Evolutionary conservation across 83 land plant genomes (phyloP).

Genomic region (Thuja plicata): DNA sequence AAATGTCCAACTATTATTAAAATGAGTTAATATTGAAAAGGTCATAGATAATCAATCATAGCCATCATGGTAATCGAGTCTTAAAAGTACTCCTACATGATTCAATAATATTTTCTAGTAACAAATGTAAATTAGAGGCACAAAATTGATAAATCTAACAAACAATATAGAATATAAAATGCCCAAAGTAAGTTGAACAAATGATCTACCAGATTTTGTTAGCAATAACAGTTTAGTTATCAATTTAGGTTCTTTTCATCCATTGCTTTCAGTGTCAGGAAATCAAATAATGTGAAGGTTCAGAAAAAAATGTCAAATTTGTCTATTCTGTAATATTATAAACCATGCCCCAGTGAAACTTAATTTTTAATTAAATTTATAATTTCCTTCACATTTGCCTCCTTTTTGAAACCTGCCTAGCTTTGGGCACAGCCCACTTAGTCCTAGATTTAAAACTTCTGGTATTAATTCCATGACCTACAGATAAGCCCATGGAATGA

Average conservation of each 20-base stretch:
- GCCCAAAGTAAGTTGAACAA: not conserved
- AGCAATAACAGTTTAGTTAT: not conserved
- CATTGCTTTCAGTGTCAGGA: not conserved
- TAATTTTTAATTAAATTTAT: not conserved
- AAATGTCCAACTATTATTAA: not conserved
- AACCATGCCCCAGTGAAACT: not conserved
- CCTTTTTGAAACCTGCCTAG: not conserved
- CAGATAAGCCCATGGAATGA: too few relatives aligned
- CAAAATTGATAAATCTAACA: too few relatives aligned
- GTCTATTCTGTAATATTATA: not conserved
- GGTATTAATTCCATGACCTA: not conserved
- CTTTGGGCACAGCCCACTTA: not conserved
- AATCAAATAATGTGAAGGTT: not conserved
- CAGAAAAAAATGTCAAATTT: not conserved
- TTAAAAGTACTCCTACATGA: not conserved
- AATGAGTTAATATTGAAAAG: not conserved
- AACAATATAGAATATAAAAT: too few relatives aligned
- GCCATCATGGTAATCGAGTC: too few relatives aligned
- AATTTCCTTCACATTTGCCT: not conserved
- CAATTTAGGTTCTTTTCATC: not conserved
- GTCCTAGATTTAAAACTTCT: not conserved
- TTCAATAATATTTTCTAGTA: not conserved
- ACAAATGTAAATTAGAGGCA: not conserved
- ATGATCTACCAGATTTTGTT: too few relatives aligned
- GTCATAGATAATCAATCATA: too few relatives aligned